Evolutionary conservation across 371 early-diverging fungal genomes (phyloP), one percentile per base, ranked within the genome.

Genomic region (Chytridium lagenaria): DNA sequence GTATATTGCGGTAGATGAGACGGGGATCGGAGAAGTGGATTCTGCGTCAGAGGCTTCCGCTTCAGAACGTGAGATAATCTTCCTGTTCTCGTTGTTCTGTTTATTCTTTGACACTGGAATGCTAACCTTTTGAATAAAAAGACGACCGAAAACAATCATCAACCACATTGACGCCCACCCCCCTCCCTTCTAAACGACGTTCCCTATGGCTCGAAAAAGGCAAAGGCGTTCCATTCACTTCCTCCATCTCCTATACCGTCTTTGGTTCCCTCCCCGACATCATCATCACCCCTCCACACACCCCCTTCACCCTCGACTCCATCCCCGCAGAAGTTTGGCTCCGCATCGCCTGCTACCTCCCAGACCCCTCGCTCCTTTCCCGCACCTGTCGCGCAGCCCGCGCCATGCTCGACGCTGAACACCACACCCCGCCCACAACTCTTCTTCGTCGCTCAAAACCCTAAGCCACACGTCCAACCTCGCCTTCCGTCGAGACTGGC

Each of bases 401-500:
- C 10, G 26, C 16, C 26, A 7, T 55, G 55, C 55, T 55, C 16
- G 55, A 55, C 10, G 55, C 16, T 7, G 30, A 16, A 10, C 10
- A 16, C n/a, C n/a, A n/a, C n/a, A n/a, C n/a, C n/a, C n/a, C n/a
- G n/a, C n/a, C n/a, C n/a, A n/a, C n/a, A n/a, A n/a, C n/a, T n/a
- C n/a, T n/a, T n/a, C n/a, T n/a, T n/a, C n/a, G n/a, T n/a, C n/a
- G n/a, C n/a, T n/a, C n/a, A n/a, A n/a, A n/a, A n/a, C n/a, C n/a
- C n/a, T n/a, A n/a, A n/a, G n/a, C n/a, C n/a, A n/a, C n/a, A n/a
- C n/a, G n/a, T n/a, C n/a, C 55, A 55, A 55, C 55, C 55, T 55
- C 10, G 55, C 55, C 10, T 55, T 55, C 26, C 55, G 55, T 16
- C 55, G 55, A 16, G 55, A 55, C 26, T 55, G 55, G 55, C 26